phyloP scores from a whole-genome alignment of 305 asterid genomes.

The Solanum hybrid region DNA sequence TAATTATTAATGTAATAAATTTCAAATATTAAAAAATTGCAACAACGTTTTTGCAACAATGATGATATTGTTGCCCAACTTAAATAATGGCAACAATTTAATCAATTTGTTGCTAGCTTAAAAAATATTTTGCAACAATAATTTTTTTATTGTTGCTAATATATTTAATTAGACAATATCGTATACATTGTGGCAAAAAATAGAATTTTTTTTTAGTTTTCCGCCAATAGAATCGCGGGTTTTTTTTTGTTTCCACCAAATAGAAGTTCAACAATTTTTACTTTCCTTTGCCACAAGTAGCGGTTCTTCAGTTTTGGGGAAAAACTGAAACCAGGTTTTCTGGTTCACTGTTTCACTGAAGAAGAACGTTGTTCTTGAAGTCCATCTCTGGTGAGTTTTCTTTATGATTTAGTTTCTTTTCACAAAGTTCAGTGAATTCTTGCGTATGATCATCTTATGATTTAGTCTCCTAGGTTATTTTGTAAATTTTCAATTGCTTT shows the following conservation, averaged over 20 bases:
- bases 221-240: not conserved
- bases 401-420: not conserved
- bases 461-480: not conserved
- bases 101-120: not conserved
- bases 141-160: not conserved
- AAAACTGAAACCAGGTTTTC: not conserved
- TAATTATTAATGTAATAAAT: too few species aligned
- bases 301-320: too few species aligned
- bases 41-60: not conserved
- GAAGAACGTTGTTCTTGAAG: not conserved
- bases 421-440: not conserved
- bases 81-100: not conserved
- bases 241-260: not conserved
- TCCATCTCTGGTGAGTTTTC: not conserved
- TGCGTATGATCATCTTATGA: not conserved
- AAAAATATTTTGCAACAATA: not conserved
- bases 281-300: not conserved
- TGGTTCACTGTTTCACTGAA: not conserved
- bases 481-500: not conserved
- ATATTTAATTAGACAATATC: not conserved
- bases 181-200: not conserved
- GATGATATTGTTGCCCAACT: not conserved
- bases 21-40: not conserved
- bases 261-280: not conserved
- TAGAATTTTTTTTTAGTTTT: not conserved